Percentiles rank a stretch among this genome's conserved stretches.
Evolutionary conservation across 257 asterid genomes (phyloP).

Genomic region (Ophiorrhiza pumila): DNA sequence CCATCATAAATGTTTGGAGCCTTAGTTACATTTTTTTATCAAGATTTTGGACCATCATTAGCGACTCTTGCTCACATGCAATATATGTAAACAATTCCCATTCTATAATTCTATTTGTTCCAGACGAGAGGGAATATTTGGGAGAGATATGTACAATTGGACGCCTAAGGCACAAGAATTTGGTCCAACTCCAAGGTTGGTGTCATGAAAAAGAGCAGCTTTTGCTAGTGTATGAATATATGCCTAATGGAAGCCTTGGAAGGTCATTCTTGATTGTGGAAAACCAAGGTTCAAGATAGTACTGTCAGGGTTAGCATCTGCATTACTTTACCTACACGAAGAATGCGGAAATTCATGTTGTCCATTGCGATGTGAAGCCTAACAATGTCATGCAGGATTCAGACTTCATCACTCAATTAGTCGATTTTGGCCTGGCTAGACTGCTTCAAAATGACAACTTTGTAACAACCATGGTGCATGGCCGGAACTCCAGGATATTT

Average conservation of each 20-base stretch:
- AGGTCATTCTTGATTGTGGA: slow-evolving; percentile 45
- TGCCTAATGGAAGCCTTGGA: slow-evolving; percentile 72
- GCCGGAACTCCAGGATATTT: slow-evolving; percentile 65
- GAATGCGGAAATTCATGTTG: slow-evolving; percentile 59
- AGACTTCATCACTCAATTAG: slow-evolving; percentile 46
- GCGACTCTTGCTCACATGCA: too few species aligned
- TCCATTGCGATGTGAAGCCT: slow-evolving; percentile 71
- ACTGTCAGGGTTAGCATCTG: slow-evolving; percentile 49
- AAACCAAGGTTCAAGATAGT: slow-evolving; percentile 49
- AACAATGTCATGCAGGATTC: slow-evolving; percentile 66
- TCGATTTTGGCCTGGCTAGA: slow-evolving; percentile 66
- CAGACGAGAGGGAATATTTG: slow-evolving; percentile 59
- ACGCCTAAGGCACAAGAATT: slow-evolving; percentile 53
- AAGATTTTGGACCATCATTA: too few species aligned
- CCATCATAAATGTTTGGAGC: too few species aligned
- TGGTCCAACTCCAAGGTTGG: slow-evolving; percentile 68
- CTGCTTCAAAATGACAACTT: slow-evolving; percentile 36
- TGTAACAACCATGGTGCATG: slow-evolving; percentile 58
- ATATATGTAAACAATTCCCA: too few species aligned
- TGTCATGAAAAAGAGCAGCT: slow-evolving; percentile 55
- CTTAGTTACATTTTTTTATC: too few species aligned
- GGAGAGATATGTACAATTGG: slow-evolving; percentile 80
- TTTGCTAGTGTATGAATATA: slow-evolving; percentile 53
- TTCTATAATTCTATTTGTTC: too few species aligned
- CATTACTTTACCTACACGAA: slow-evolving; percentile 61